Evolutionary conservation across 352 stramenopile genomes (phyloP).

Genomic region (Phytophthora rubi): DNA sequence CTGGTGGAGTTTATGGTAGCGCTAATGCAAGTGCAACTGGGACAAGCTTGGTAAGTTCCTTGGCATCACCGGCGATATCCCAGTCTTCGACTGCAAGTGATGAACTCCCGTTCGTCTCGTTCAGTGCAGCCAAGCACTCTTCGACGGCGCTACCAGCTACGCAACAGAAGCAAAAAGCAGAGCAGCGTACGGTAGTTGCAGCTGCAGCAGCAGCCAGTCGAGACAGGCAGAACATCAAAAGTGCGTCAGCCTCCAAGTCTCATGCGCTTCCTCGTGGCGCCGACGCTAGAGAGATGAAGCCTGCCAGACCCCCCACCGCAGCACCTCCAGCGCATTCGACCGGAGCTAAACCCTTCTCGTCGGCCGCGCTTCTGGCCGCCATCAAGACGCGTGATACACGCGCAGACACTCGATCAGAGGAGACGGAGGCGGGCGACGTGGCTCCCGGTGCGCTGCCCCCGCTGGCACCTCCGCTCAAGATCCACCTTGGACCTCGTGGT

Average conservation of each 20-base stretch:
- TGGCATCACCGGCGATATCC: constrained; percentile 25
- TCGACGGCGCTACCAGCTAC: neutral
- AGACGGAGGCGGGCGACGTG: constrained; percentile 36
- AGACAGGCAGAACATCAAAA: neutral
- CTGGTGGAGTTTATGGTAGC: constrained; percentile 2
- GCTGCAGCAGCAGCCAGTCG: neutral
- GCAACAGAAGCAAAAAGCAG: neutral
- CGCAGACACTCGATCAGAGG: constrained; percentile 35
- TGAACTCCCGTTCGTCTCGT: constrained; percentile 40
- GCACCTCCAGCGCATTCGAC: constrained; percentile 6
- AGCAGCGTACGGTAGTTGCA: neutral
- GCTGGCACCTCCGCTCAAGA: constrained; percentile 33
- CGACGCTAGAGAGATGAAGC: neutral
- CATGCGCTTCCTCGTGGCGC: constrained; percentile 8
- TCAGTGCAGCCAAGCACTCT: constrained; percentile 20
- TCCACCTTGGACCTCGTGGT: constrained; percentile 21
- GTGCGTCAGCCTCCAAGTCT: constrained; percentile 12
- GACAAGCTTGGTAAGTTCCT: constrained; percentile 18
- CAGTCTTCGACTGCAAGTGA: constrained; percentile 28
- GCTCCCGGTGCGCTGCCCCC: constrained; percentile 24
- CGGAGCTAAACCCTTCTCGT: constrained; percentile 21
- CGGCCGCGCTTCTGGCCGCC: constrained; percentile 29
- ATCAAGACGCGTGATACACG: constrained; percentile 33
- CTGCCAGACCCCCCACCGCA: neutral
- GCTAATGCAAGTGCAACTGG: constrained; percentile 7